Evolutionary conservation across 2,329 filamentous ascomycete genomes (phyloP).

Genomic region (Penicillium sp.): DNA sequence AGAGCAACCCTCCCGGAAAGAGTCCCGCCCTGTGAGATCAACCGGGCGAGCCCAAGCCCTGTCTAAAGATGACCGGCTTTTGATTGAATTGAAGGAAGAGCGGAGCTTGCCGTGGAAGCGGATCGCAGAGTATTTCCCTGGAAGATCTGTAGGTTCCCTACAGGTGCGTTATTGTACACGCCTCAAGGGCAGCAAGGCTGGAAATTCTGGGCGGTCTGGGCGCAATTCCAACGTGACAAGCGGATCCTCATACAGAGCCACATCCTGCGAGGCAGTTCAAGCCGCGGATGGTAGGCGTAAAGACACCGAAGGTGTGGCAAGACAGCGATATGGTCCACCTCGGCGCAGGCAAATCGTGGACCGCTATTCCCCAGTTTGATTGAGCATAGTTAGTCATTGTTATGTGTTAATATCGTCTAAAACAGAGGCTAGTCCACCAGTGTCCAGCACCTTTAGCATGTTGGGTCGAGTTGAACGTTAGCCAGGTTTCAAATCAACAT

Average conservation of each 20-base stretch:
- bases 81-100: background rate
- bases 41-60: background rate
- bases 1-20: too few relatives aligned
- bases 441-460: background rate
- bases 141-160: background rate
- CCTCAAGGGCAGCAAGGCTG: background rate
- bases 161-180: background rate
- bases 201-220: background rate
- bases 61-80: background rate
- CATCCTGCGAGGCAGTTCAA: background rate
- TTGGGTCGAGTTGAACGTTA: background rate
- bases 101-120: background rate
- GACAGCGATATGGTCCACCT: background rate
- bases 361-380: background rate
- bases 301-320: background rate
- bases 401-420: slow-evolving; percentile 1
- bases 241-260: background rate
- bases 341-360: background rate
- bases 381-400: background rate
- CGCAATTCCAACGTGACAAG: background rate
- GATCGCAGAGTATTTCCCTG: background rate
- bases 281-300: background rate
- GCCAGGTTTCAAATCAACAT: background rate
- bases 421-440: background rate
- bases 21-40: background rate